These are phyloP conservation scores for Anastatica hierochuntica DNA, from an alignment of 345 rosid species.

Conservation along the genomic window DNA sequence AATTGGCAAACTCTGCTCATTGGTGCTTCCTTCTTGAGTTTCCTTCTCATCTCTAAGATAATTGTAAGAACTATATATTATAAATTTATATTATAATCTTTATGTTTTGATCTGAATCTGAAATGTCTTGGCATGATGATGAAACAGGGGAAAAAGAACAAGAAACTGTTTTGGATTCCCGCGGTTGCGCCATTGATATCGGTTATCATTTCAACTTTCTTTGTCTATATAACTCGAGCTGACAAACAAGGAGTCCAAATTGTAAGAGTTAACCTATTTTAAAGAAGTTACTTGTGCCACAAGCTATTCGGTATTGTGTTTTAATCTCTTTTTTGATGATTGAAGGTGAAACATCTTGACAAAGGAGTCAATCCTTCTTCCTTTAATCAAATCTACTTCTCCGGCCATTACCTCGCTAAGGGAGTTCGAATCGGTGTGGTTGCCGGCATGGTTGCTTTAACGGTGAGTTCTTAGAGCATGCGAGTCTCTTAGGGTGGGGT, in stretches of 20 bases:
- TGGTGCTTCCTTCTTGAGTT: conserved; percentile 56
- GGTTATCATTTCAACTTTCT: conserved; percentile 66
- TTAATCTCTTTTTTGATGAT: too few species aligned
- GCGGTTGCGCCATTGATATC: conserved; percentile 85
- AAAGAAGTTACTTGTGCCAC: too few species aligned
- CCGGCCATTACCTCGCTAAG: conserved; percentile 46
- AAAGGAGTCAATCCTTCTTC: conserved; percentile 88
- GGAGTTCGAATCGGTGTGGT: conserved; percentile 69
- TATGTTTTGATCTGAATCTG: too few species aligned
- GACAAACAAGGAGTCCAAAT: conserved; percentile 80
- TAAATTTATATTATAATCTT: too few species aligned
- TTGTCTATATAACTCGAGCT: conserved; percentile 73
- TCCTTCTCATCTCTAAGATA: conserved; percentile 58
- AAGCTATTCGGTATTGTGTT: too few species aligned
- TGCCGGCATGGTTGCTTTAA: conserved; percentile 77
- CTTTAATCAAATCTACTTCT: conserved; percentile 47
- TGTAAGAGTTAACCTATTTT: too few species aligned
- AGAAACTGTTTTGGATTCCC: conserved; percentile 76
- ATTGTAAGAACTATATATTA: too few species aligned
- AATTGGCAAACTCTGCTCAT: conserved; percentile 85
- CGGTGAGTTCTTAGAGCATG: too few species aligned
- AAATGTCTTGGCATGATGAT: too few species aligned
- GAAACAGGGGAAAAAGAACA: conserved; percentile 75
- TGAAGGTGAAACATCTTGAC: conserved; percentile 65
- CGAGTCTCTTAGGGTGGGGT: too few species aligned